Evolutionary conservation across 2,329 filamentous ascomycete genomes (phyloP).

Genomic region (Fusarium nurragi): DNA sequence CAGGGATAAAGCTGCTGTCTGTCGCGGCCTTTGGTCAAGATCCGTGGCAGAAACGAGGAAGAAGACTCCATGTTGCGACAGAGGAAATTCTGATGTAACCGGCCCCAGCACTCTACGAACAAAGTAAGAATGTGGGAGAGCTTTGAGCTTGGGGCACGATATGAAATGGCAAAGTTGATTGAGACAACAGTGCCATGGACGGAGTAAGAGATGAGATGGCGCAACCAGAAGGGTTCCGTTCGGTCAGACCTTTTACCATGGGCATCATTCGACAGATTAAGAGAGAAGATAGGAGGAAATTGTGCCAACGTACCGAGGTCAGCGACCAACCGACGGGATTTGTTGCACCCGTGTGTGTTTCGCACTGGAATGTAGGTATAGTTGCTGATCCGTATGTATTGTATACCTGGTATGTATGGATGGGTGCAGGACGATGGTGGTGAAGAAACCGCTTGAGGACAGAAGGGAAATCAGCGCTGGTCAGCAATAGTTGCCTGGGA

Average conservation of each 20-base stretch:
- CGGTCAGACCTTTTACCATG: conserved; percentile 74
- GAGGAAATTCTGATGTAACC: conserved; percentile 32
- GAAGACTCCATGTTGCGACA: conserved; percentile 64
- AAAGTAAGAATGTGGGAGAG: conserved; percentile 24
- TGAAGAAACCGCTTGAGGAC: background rate
- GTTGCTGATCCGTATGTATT: background rate
- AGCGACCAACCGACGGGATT: conserved; percentile 1
- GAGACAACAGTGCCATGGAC: conserved; percentile 23
- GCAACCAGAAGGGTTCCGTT: conserved; percentile 59
- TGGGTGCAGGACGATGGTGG: background rate
- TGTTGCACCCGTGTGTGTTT: background rate
- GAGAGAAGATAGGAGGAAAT: background rate
- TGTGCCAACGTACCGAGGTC: conserved; percentile 26
- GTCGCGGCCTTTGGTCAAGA: conserved; percentile 69
- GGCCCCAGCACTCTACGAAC: conserved; percentile 28
- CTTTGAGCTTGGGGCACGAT: conserved; percentile 13
- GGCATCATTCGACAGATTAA: conserved; percentile 59
- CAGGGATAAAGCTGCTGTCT: conserved; percentile 51
- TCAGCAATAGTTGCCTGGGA: background rate
- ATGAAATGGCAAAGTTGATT: conserved; percentile 22
- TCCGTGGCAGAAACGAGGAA: conserved; percentile 56
- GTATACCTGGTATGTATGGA: background rate
- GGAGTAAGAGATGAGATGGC: conserved; percentile 40
- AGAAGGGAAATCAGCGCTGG: background rate
- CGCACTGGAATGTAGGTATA: background rate